Evolutionary conservation across 306 rosid genomes (phyloP).

Genomic region (Citrullus amarus): DNA sequence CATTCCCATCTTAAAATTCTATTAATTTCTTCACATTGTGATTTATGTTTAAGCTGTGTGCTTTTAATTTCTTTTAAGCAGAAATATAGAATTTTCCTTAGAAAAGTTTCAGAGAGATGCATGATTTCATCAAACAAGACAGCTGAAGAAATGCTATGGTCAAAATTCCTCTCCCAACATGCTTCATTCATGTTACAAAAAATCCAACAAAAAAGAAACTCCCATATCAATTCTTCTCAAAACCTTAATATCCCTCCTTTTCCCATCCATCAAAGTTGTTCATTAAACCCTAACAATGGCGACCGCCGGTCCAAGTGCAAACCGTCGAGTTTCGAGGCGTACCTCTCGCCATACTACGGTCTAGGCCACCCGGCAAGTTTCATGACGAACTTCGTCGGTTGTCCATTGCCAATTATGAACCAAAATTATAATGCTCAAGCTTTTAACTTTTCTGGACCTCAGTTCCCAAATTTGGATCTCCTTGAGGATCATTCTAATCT

Average conservation of each 20-base stretch:
- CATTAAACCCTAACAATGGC: background rate
- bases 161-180: conserved; percentile 2
- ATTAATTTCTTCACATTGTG: background rate
- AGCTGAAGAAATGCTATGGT: background rate
- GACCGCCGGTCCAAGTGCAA: background rate
- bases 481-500: background rate
- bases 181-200: background rate
- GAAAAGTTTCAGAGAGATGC: conserved; percentile 10
- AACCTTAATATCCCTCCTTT: background rate
- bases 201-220: background rate
- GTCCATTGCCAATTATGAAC: background rate
- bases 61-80: background rate
- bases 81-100: conserved; percentile 7
- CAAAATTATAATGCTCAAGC: background rate
- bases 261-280: background rate
- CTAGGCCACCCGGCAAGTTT: background rate
- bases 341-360: background rate
- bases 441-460: background rate
- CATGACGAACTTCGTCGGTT: background rate
- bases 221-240: background rate
- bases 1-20: background rate
- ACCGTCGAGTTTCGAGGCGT: background rate
- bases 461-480: background rate
- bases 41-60: background rate
- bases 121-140: background rate